Percentiles rank a stretch among this genome's conserved stretches.
Conservation (phyloP, 495 filamentous ascomycete species). For the Trichoderma erinaceum region DNA sequence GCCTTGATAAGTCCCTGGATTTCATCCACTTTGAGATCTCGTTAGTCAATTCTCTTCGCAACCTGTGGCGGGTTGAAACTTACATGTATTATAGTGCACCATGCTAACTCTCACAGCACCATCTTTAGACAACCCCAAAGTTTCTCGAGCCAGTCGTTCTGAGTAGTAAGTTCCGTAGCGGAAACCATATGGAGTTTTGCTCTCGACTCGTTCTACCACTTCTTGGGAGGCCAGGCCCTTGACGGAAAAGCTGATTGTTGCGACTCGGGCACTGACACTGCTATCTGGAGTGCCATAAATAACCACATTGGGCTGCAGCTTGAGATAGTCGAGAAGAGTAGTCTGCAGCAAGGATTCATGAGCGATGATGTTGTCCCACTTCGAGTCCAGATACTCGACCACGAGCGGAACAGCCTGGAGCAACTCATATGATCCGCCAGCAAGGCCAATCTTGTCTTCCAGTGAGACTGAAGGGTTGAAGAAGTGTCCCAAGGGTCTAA, state of each 20-base stretch:
- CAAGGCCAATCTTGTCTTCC: constrained; percentile 58
- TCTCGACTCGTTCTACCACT: constrained; percentile 58
- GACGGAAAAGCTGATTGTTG: constrained; percentile 62
- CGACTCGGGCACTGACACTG: constrained; percentile 45
- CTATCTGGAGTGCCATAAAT: constrained; percentile 48
- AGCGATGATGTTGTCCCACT: constrained; percentile 46
- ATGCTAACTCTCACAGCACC: constrained; percentile 65
- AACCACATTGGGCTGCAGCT: constrained; percentile 38
- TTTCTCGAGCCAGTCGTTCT: constrained; percentile 52
- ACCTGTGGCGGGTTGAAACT: neutral
- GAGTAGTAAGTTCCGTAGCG: constrained; percentile 66
- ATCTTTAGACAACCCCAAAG: constrained; percentile 50
- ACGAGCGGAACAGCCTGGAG: constrained; percentile 52
- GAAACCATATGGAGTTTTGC: constrained; percentile 49
- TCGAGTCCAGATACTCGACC: constrained; percentile 47
- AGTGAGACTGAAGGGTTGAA: constrained; percentile 57
- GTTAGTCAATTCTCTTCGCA: constrained; percentile 2
- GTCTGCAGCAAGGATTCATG: constrained; percentile 58
- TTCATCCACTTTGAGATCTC: constrained; percentile 46
- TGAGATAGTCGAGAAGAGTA: constrained; percentile 52
- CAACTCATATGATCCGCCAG: constrained; percentile 61
- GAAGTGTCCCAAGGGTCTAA: constrained; percentile 56
- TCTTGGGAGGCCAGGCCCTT: constrained; percentile 48
- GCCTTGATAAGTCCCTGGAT: constrained; percentile 45
- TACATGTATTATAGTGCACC: constrained; percentile 63